Percentiles rank a stretch among this genome's conserved stretches.
Conservation (phyloP, 73 alveolate species). For the Stentor roeselii region DNA sequence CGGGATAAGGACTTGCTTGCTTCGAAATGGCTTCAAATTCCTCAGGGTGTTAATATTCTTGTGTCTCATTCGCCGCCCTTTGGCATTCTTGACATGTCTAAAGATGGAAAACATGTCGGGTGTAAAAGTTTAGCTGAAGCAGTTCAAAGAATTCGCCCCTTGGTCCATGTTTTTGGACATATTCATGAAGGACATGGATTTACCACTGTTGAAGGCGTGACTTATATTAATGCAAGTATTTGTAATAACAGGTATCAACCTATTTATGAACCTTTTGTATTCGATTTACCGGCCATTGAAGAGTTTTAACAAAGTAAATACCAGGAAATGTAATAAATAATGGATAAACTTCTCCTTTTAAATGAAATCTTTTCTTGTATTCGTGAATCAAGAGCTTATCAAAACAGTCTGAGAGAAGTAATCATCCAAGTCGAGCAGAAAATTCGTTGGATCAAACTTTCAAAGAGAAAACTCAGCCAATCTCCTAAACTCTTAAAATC, state of each 20-base stretch:
- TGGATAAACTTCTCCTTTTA: background rate
- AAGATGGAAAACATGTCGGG: conserved; percentile 25
- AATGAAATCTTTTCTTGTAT: background rate
- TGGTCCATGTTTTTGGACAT: conserved; percentile 47
- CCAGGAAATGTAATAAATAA: too few species aligned
- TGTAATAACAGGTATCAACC: conserved; percentile 26
- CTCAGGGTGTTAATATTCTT: conserved; percentile 39
- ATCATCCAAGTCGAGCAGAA: background rate
- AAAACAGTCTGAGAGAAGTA: background rate
- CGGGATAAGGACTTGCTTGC: background rate
- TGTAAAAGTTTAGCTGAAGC: conserved; percentile 31
- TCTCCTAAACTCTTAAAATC: background rate
- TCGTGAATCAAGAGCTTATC: conserved; percentile 17
- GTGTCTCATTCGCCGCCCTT: conserved; percentile 55
- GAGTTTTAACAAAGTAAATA: background rate
- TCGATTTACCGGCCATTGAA: conserved; percentile 9
- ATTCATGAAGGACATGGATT: conserved; percentile 50
- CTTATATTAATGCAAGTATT: conserved; percentile 40
- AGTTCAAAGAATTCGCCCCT: conserved; percentile 30
- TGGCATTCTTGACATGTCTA: conserved; percentile 32
- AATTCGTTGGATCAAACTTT: background rate
- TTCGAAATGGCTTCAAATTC: conserved; percentile 39
- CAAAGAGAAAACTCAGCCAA: background rate
- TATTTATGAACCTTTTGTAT: conserved; percentile 1
- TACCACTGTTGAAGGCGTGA: conserved; percentile 27